Evolutionary conservation across 768 basidiomycete genomes (phyloP), one percentile per base, ranked within the genome.

Genomic region (Xerocomellus amylosporus): DNA sequence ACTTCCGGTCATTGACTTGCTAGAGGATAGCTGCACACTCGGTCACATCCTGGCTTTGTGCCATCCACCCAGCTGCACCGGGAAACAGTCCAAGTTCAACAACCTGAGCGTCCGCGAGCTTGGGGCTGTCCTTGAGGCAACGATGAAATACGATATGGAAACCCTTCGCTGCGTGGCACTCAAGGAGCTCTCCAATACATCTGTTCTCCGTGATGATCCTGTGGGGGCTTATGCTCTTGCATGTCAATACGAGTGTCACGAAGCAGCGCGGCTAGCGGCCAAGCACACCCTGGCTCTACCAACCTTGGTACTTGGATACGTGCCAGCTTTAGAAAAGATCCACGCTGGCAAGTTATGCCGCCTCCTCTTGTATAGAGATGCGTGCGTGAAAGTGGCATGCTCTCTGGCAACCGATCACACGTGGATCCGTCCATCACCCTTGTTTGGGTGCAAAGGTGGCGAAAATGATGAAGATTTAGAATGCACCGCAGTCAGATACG

Each of bases 141-240:
- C 53, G 17, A 31, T 12, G 2, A 66, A 64, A 39, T 60, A 66
- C 10, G 58, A 60, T 9, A 66, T 63, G 64, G 40, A 46, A 9
- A 43, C 41, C 4, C 13, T 28, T 17, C 53, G 33, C 14, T 15
- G 15, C 15, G 15, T 33, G n/a, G 49, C 41, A 15, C 50, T 64
- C 28, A 4, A 17, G 22, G 49, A 41, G 6, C 55, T 63, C 9
- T n/a, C 30, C 19, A 22, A 44, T 1, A 48, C 49, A 3, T 31
- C 28, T 0, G 1, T 62, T 5, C 60, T 63, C 24, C 14, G 9
- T 3, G 1, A 22, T n/a, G 54, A 60, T 30, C 55, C 58, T 13
- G 3, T 63, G 31, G 19, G 10, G 5, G 12, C 53, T 5, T 66
- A 55, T 41, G 55, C 40, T 8, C 42, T 64, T 10, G 61, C 58